Base-by-base conservation (phyloP, 345 rosid genomes). In the Crucihimalaya himalaica region DNA sequence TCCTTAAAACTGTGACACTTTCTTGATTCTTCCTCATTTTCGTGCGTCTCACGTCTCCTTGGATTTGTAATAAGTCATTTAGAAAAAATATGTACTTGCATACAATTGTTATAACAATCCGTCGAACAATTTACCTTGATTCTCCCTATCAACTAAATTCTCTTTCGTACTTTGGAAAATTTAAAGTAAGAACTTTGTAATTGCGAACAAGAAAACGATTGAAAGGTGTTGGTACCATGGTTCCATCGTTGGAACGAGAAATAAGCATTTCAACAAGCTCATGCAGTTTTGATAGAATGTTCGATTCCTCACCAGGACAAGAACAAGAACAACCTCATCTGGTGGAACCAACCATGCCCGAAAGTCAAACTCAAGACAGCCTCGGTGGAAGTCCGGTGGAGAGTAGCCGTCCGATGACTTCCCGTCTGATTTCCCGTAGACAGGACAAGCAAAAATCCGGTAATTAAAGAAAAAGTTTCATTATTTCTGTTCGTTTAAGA, bases 231-330 rank as follows among this genome's bases (percentile, higher is more conserved):
- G 48, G 34, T 39, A 20, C 63, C 55, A 90, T 90, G 93, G 88
- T 88, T 72, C 71, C 82, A 47, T 71, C 91, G 28, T 75, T 88
- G 42, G 80, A 79, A 25, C 85, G 79, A 10, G 85, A 80, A 28
- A 56, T 20, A 13, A 88, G 83, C 84, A 57, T 79, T 62, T 80
- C 83, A 2, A 79, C 83, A 2, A 79, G 43, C 48, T 85, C 92
- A 28, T 81, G 80, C 66, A 35, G 63, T 23, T 15, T 75, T 59
- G 73, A 65, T 48, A 78, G 61, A 60, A 80, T 84, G 83, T 73
- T 68, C 6, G 89, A 86, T 2, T 70, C 74, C 3, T 71, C 55
- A 39, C 71, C 84, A 5, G 77, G 63, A 13, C 55, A 80, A 55
- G 82, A 79, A 20, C 15, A 50, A 48, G 14, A 61, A 37, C 68